Evolutionary conservation across 23 red algal genomes (phyloP), one percentile per base, ranked within the genome.

Genomic region (Agarophyton chilense): DNA sequence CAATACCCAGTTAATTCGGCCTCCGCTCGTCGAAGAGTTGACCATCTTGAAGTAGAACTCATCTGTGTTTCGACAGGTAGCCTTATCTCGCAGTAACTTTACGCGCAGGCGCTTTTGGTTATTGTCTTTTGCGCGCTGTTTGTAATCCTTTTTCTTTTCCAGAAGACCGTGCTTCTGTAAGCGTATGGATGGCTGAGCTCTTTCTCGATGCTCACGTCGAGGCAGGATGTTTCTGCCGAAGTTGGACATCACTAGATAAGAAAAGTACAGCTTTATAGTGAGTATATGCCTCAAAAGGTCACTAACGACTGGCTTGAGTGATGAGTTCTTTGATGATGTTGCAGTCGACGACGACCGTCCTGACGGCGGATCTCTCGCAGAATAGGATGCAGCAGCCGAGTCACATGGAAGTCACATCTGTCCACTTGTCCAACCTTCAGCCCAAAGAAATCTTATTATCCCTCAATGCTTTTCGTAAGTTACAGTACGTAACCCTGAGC

Each of bases 111-210:
- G 75, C 78, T 95, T 98, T 38, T 35, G 55, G 45, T 95, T 92
- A 54, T 86, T 88, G 39, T 94, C 83, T 16, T 68, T 65, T 1
- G 96, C 92, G 36, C 96, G 92, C 10, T 83, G 75, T 76, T 91
- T 91, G 81, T 98, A 98, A 79, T 98, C 96, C 41, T 95, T 95
- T 39, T 98, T 94, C 83, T 98, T 98, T 50, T 98, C 96, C 11
- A 98, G 83, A 18, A 98, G 54, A 26, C 93, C 93, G 76, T 79
- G 77, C 66, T 86, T 89, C 26, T 35, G 38, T 51, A 76, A 52
- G 24, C 96, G 82, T 8, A 45, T 35, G 33, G 44, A 35, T 21
- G 93, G 96, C 52, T 98, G 96, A n/a, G 68, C 62, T 32, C 96
- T 78, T 65, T 98, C 96, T 49, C 83, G 75, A 67, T 98, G 94